Conservation (phyloP, 208 protist genomes). For the Phytomonas sp. region DNA sequence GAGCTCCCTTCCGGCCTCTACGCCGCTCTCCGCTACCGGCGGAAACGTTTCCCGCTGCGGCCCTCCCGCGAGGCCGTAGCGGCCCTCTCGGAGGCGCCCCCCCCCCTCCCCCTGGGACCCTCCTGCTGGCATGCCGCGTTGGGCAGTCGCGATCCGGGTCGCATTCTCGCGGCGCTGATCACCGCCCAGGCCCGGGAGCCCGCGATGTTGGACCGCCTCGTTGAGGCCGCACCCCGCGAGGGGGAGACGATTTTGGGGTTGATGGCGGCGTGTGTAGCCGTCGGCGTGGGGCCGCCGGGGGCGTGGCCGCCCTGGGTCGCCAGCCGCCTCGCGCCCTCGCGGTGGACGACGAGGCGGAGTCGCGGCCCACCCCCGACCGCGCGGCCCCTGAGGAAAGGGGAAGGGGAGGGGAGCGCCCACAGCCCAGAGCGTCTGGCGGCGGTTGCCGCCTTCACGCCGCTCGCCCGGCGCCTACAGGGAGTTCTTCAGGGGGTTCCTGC, state of each 20-base stretch:
- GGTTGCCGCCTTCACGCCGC: no score
- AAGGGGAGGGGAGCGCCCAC: no score
- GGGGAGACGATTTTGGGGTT: conserved; percentile 17
- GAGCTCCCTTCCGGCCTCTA: no score
- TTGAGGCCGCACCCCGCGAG: conserved; percentile 14
- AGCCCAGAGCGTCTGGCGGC: no score
- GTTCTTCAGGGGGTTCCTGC: no score
- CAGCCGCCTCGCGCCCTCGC: conserved; percentile 11
- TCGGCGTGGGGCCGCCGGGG: conserved; percentile 11
- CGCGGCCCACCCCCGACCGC: no score
- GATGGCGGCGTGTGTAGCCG: conserved; percentile 33
- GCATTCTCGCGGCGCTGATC: conserved; percentile 12
- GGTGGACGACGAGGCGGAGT: conserved; percentile 10
- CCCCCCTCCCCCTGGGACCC: not conserved
- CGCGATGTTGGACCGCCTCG: conserved; percentile 12
- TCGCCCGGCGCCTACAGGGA: no score
- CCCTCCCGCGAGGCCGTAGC: not conserved
- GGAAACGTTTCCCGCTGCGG: not conserved
- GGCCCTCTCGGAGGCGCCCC: not conserved
- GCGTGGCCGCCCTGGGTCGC: conserved; percentile 30
- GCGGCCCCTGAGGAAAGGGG: no score
- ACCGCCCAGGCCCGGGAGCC: not conserved
- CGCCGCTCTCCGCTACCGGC: not conserved
- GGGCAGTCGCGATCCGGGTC: conserved; percentile 15
- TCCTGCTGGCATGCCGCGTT: not conserved